Evolutionary conservation across 345 rosid genomes (phyloP).

Genomic region (Populus nigra): DNA sequence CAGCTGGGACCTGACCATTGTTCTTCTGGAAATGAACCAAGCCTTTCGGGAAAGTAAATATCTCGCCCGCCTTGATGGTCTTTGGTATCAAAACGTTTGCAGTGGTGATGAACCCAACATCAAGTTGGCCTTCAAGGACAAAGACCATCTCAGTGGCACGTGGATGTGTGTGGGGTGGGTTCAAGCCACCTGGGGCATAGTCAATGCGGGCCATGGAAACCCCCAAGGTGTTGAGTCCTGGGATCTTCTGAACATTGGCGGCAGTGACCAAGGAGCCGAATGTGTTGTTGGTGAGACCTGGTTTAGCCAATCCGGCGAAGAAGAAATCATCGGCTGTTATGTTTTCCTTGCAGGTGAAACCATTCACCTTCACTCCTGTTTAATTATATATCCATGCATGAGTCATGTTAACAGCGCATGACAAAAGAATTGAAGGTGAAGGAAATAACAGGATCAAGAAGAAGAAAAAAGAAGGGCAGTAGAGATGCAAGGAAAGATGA

Average conservation of each 20-base stretch:
- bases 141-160: constrained; percentile 30
- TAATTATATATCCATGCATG: neutral
- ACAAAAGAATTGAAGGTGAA: neutral
- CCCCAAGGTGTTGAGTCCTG: constrained; percentile 35
- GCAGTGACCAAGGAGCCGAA: constrained; percentile 14
- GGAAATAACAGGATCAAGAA: too few species aligned
- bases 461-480: neutral
- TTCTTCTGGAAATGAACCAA: constrained; percentile 32
- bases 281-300: constrained; percentile 22
- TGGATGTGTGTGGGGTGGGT: constrained; percentile 34
- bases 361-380: constrained; percentile 25
- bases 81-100: constrained; percentile 18
- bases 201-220: constrained; percentile 29
- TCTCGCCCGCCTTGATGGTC: constrained; percentile 19
- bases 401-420: neutral
- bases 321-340: constrained; percentile 22
- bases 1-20: constrained; percentile 11
- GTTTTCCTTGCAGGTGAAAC: constrained; percentile 21
- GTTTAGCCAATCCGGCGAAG: constrained; percentile 10
- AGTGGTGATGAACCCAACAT: constrained; percentile 35
- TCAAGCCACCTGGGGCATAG: constrained; percentile 27
- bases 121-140: constrained; percentile 25
- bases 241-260: constrained; percentile 22
- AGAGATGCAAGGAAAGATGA: neutral
- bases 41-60: constrained; percentile 24